Conservation (phyloP, 805 yeast species). For the Clavispora fructus region DNA sequence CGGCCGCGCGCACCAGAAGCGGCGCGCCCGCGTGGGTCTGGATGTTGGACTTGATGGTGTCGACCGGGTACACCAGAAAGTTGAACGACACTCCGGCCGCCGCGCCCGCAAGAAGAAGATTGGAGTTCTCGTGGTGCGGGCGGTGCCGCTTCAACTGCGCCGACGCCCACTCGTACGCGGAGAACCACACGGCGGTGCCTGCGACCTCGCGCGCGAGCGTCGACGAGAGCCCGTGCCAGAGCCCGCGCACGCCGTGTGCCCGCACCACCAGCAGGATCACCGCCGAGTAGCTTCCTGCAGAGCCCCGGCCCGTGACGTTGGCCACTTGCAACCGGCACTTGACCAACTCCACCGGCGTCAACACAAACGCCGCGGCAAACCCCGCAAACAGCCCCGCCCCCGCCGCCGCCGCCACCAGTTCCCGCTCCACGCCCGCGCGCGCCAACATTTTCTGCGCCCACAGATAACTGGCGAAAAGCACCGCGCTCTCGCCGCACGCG, state of each 20-base stretch:
- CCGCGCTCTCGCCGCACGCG: constrained; percentile 85
- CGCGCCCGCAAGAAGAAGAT: constrained; percentile 74
- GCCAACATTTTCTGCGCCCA: constrained; percentile 13
- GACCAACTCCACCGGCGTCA: constrained; percentile 89
- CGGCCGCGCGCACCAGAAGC: constrained; percentile 32
- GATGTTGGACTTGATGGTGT: constrained; percentile 81
- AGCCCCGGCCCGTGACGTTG: constrained; percentile 22
- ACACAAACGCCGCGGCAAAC: constrained; percentile 68
- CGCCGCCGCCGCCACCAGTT: constrained; percentile 77
- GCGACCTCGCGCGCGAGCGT: constrained; percentile 79
- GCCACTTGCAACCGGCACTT: constrained; percentile 83
- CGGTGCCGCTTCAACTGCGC: constrained; percentile 26
- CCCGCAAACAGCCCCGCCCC: constrained; percentile 80
- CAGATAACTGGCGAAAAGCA: constrained; percentile 65
- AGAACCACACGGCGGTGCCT: constrained; percentile 94
- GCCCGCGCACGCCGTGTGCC: constrained; percentile 59
- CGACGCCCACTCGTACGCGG: constrained; percentile 65
- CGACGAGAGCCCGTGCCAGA: constrained; percentile 85
- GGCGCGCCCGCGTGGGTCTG: constrained; percentile 51
- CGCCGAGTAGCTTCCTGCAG: constrained; percentile 24
- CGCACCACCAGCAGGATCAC: constrained; percentile 34
- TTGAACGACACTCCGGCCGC: constrained; percentile 81
- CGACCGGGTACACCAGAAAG: constrained; percentile 78
- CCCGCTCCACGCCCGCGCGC: constrained; percentile 68
- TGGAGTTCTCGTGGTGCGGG: constrained; percentile 30